These are phyloP conservation scores for Pochonia chlamydosporia DNA, from an alignment of 2,329 filamentous ascomycete genomes.

Conservation along the genomic window DNA sequence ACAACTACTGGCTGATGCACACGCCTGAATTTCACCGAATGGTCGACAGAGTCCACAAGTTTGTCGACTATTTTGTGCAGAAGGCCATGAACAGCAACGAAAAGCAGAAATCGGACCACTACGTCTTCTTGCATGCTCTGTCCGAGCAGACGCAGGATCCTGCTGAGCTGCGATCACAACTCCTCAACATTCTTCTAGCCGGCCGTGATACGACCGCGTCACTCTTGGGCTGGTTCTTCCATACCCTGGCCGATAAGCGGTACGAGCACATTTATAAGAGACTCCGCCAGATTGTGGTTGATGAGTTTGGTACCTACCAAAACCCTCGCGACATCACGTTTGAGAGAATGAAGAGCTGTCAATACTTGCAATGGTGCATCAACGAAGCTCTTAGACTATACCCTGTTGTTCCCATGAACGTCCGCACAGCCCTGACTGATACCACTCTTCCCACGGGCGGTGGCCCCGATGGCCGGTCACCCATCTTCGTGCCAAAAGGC, in stretches of 20 bases:
- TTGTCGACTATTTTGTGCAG: constrained; percentile 62
- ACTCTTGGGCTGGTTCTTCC: constrained; percentile 42
- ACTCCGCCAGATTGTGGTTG: constrained; percentile 34
- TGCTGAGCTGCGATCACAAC: constrained; percentile 20
- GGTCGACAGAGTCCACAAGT: constrained; percentile 60
- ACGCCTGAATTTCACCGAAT: constrained; percentile 57
- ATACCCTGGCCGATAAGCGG: constrained; percentile 27
- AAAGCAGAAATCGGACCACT: constrained; percentile 14
- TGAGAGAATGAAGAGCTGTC: constrained; percentile 16
- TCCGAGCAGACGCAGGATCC: constrained; percentile 25
- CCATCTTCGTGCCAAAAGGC: constrained; percentile 44
- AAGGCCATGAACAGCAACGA: constrained; percentile 37
- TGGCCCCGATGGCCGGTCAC: constrained; percentile 38
- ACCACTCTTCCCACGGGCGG: constrained; percentile 47
- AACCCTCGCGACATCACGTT: constrained; percentile 20
- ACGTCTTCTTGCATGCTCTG: constrained; percentile 25
- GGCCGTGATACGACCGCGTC: constrained; percentile 48
- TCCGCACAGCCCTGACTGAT: constrained; percentile 24
- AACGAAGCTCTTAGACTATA: constrained; percentile 18
- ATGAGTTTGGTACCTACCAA: constrained; percentile 43
- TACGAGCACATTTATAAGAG: constrained; percentile 34
- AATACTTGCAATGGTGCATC: constrained; percentile 20
- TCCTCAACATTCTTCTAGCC: constrained; percentile 38
- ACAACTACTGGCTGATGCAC: constrained; percentile 39
- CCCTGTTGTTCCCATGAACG: constrained; percentile 18